Conservation (phyloP, 305 asterid species). For the Andrographis paniculata region DNA sequence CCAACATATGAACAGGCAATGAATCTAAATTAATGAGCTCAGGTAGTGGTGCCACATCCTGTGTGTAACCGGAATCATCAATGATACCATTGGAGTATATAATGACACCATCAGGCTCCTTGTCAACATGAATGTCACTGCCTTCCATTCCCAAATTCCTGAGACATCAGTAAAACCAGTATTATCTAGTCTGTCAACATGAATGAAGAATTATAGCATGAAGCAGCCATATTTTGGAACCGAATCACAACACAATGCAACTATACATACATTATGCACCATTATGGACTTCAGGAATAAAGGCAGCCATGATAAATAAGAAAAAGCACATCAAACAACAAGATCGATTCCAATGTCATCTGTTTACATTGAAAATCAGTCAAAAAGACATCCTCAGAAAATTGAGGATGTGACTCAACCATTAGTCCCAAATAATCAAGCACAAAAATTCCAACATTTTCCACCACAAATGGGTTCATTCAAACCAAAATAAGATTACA, state of each 20-base stretch:
- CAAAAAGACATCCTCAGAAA: no score
- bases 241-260: background rate
- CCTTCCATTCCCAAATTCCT: conserved; percentile 57
- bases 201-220: conserved; percentile 3
- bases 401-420: no score
- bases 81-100: conserved; percentile 30
- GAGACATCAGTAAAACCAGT: conserved; percentile 11
- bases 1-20: conserved; percentile 24
- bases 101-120: conserved; percentile 47
- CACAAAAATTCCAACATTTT: no score
- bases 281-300: conserved; percentile 2
- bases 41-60: conserved; percentile 22
- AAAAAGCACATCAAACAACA: background rate
- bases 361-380: no score
- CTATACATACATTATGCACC: background rate
- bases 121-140: conserved; percentile 44
- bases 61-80: conserved; percentile 27
- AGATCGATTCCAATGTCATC: no score
- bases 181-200: conserved; percentile 2
- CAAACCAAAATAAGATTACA: no score
- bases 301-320: background rate
- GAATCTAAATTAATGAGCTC: conserved; percentile 30
- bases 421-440: no score
- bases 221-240: background rate
- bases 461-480: no score